Evolutionary conservation across 495 filamentous ascomycete species (phyloP), one percentile per base, ranked within the genome.

Genomic region (Aspergillus mulundensis): DNA sequence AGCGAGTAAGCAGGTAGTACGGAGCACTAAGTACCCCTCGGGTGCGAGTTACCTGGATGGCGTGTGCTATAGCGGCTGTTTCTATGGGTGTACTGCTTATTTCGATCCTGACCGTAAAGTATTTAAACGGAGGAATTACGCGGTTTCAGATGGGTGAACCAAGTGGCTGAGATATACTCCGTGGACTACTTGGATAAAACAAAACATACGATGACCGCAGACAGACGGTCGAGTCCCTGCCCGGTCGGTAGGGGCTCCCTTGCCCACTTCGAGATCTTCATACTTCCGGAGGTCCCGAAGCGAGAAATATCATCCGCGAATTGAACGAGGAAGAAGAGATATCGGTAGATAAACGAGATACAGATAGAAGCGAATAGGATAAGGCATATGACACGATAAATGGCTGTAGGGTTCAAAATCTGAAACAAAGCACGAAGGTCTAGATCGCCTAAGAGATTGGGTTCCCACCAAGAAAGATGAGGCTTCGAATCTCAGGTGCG

Each of bases 391-490:
- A n/a, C 32, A 52, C 30, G 23, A 43, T 45, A 44, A 16, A 48
- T 19, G 34, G 21, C 14, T 46, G 11, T 21, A 34, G 30, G 30
- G 39, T 4, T 40, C 3, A 19, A 42, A 38, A 42, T 23, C 10
- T 40, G 11, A 40, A 42, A 38, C 25, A 38, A n/a, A 36, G 32
- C 11, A 52, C 40, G 7, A n/a, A 34, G 38, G 38, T 36, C 49
- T 53, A 58, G 41, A 43, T 42, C 41, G 44, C 32, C 42, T 36
- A 45, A 53, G 42, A 58, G 50, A 49, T 58, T 58, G 56, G 50
- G 56, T 58, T 49, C 20, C 34, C 50, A 51, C 21, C 7, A 28
- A 53, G 32, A 58, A 50, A 58, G 56, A 58, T 58, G 56, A 58
- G 56, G 56, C 48, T 50, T 39, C 32, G 15, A 50, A 19, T n/a